Percentiles rank a stretch among this genome's conserved stretches.
Conservation (phyloP, 2,329 filamentous ascomycete species). For the Hypoxylon sp. region DNA sequence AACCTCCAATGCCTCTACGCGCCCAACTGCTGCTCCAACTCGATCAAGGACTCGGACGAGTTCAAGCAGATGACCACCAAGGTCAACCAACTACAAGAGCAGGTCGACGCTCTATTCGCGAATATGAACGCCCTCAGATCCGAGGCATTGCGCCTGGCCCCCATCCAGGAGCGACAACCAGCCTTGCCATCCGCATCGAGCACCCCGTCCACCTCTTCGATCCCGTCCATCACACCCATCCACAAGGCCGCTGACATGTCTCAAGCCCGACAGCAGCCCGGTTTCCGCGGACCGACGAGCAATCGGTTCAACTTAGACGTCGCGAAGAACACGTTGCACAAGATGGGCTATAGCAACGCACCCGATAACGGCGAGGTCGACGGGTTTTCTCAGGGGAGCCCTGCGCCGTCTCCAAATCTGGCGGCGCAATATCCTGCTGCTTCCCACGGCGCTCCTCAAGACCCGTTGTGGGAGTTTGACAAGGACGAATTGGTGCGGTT, state of each 20-base stretch:
- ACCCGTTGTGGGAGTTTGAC: conserved; percentile 83
- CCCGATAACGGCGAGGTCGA: conserved; percentile 73
- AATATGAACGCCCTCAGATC: conserved; percentile 76
- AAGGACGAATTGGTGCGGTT: conserved; percentile 85
- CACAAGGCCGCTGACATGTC: conserved; percentile 60
- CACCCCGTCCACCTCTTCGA: conserved; percentile 59
- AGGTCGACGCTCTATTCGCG: conserved; percentile 82
- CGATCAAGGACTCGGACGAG: conserved; percentile 92
- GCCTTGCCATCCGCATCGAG: conserved; percentile 55
- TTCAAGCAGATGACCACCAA: conserved; percentile 85
- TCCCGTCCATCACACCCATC: conserved; percentile 58
- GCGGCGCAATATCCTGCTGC: conserved; percentile 55
- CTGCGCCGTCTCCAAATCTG: conserved; percentile 52
- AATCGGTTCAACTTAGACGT: conserved; percentile 87
- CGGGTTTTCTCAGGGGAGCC: conserved; percentile 56
- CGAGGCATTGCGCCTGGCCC: conserved; percentile 61
- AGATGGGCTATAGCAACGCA: conserved; percentile 83
- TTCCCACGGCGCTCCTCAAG: conserved; percentile 56
- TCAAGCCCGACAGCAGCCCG: conserved; percentile 69
- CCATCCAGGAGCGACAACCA: conserved; percentile 58
- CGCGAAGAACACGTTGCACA: conserved; percentile 86
- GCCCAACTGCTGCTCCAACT: conserved; percentile 76
- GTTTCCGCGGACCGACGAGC: conserved; percentile 88
- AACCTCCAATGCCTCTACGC: conserved; percentile 75
- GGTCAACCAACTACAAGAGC: conserved; percentile 81